Evolutionary conservation across 805 yeast genomes (phyloP).

Genomic region (Ogataea henricii): DNA sequence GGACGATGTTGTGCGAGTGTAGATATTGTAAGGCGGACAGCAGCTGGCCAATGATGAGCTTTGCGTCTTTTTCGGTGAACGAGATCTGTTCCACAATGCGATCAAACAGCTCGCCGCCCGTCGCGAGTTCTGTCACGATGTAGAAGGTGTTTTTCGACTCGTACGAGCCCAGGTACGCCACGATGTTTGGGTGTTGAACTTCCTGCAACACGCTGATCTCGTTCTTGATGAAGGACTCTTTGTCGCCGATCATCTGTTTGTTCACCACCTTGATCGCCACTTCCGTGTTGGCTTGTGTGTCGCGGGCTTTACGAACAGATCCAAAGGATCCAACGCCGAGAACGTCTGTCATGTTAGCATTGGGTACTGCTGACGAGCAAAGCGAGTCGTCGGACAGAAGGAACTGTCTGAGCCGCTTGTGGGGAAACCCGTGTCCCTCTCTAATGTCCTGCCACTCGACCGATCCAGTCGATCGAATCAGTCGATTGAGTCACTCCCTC

Average conservation of each 20-base stretch:
- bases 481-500: no score
- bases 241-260: slow-evolving; percentile 78
- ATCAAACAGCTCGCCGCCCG: slow-evolving; percentile 91
- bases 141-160: slow-evolving; percentile 84
- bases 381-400: no score
- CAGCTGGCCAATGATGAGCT: slow-evolving; percentile 65
- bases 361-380: neutral
- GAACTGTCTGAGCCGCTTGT: no score
- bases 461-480: no score
- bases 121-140: slow-evolving; percentile 86
- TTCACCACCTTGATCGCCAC: slow-evolving; percentile 85
- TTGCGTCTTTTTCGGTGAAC: slow-evolving; percentile 85
- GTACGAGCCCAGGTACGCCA: slow-evolving; percentile 82
- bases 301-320: slow-evolving; percentile 70
- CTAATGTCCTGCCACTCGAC: no score
- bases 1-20: slow-evolving; percentile 71
- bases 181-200: slow-evolving; percentile 76
- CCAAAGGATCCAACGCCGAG: slow-evolving; percentile 93
- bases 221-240: slow-evolving; percentile 59
- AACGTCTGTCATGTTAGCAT: slow-evolving; percentile 41
- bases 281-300: slow-evolving; percentile 49
- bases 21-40: slow-evolving; percentile 73
- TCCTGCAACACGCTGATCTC: slow-evolving; percentile 67
- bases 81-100: slow-evolving; percentile 73
- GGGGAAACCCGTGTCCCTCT: no score